Percentiles rank a stretch among this genome's conserved stretches.
Evolutionary conservation across 1,139 yeast genomes (phyloP).

Genomic region (Hanseniaspora sp.): DNA sequence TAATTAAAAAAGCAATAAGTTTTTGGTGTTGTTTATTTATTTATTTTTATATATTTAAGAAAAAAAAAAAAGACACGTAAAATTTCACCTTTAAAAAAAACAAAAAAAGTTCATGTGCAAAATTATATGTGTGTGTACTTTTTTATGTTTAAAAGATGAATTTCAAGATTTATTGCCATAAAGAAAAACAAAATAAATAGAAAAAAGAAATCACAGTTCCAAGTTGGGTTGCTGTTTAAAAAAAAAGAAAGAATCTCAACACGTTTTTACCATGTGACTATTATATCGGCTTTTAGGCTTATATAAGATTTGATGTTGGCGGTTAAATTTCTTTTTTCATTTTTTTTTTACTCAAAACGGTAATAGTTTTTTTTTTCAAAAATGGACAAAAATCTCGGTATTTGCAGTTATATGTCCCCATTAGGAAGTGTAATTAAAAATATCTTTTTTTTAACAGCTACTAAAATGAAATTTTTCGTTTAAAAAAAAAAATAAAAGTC

Average conservation of each 20-base stretch:
- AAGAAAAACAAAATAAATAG: too few relatives aligned
- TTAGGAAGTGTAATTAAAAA: neutral
- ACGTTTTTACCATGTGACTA: neutral
- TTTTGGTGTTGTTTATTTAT: neutral
- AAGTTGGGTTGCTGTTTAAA: too few relatives aligned
- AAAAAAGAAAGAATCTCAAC: neutral
- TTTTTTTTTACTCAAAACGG: too few relatives aligned
- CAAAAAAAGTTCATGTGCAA: too few relatives aligned
- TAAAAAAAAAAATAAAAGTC: neutral
- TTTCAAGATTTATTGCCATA: too few relatives aligned
- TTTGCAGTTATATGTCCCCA: neutral
- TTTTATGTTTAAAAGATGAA: too few relatives aligned
- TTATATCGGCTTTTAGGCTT: too few relatives aligned
- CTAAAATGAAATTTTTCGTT: neutral
- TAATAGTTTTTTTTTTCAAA: neutral
- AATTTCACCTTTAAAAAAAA: too few relatives aligned
- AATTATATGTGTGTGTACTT: too few relatives aligned
- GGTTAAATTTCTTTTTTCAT: neutral
- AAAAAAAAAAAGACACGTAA: too few relatives aligned
- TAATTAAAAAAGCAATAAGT: neutral
- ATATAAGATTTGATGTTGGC: too few relatives aligned
- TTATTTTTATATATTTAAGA: neutral
- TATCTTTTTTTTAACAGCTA: neutral
- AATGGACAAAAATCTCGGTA: too few relatives aligned
- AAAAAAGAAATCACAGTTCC: neutral